These are phyloP conservation scores for Sambucus nigra DNA, from an alignment of 129 eudicot species.

Conservation along the genomic window DNA sequence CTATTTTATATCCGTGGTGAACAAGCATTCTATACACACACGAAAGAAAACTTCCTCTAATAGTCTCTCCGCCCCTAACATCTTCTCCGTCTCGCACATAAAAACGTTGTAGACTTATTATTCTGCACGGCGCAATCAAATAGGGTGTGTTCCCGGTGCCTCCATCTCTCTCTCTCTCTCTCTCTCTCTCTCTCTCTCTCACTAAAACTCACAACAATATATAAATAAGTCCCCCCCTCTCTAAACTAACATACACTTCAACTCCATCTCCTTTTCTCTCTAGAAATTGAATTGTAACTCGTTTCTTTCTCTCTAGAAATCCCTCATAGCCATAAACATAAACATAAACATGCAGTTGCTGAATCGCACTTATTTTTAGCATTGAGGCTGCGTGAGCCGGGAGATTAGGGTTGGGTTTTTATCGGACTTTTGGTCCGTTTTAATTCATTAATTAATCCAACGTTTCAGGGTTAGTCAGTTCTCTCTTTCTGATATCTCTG, in stretches of 20 bases:
- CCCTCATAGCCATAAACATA: neutral
- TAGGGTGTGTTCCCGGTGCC: constrained; percentile 11
- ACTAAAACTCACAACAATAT: constrained; percentile 11
- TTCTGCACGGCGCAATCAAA: constrained; percentile 26
- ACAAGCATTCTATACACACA: neutral
- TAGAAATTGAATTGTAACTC: constrained; percentile 9
- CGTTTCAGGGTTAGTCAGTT: constrained; percentile 1
- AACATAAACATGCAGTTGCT: no score
- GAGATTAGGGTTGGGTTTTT: constrained; percentile 23
- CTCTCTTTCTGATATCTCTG: neutral
- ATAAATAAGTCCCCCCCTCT: constrained; percentile 11
- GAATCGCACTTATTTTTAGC: constrained; percentile 11
- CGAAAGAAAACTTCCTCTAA: neutral
- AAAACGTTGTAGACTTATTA: neutral
- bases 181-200: constrained; percentile 16
- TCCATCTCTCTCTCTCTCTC: constrained; percentile 14
- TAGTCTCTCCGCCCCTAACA: neutral
- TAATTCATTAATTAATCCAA: constrained; percentile 6
- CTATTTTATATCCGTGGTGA: no score
- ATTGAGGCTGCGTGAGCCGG: constrained; percentile 1
- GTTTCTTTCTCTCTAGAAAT: constrained; percentile 13
- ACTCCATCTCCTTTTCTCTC: neutral
- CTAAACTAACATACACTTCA: constrained; percentile 12
- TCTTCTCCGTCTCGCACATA: neutral
- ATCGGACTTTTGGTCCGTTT: constrained; percentile 1